Base-by-base conservation (phyloP, 192 early-diverging fungal species). In the Entomortierella chlamydospora region DNA sequence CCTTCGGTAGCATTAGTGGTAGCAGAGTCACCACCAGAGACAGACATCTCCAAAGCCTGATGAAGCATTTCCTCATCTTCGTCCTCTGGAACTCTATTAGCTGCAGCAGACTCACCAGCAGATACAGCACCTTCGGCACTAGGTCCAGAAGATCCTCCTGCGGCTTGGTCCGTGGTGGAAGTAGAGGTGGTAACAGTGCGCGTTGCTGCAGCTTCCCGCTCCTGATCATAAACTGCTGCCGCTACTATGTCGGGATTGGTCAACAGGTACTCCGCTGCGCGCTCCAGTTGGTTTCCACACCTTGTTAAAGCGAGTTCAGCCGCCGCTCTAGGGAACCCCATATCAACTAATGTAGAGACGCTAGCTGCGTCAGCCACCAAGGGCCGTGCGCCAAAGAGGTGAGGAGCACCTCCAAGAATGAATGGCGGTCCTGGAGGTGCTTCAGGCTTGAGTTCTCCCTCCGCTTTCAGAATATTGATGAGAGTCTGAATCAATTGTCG, bases 221-320 rank as follows among this genome's bases (percentile, higher is more conserved):
- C 73, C 34, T 78, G 59, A 15, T 86, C 62, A 12, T 84, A 68
- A 50, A 81, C 34, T 2, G 86, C 70, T 7, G 64, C 62, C 28
- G 79, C 70, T 42, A 77, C 71, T 29, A 90, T 64, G 54, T 90
- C 83, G 2, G 89, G 92, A 57, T 95, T 87, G 5, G 87, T 89
- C 13, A 98, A 69, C 37, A 99, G 72, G 60, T 95, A 96, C 37
- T 99, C 94, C 1, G 94, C 89, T 0, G 97, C 97, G n/a, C 93
- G 84, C 11, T 84, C 84, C 7, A 97, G 77, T 61, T 93, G 93
- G 60, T 93, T 93, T 15, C 78, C 83, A 61, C 89, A 92, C 3
- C 95, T 87, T 28, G 91, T 84, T 45, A 99, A 81, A 9, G 96
- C 96, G 22, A 76, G 77, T 69, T 93, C 93, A 1, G 96, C 94